These are phyloP conservation scores for Prorocentrum cordatum DNA, from an alignment of 169 alveolate genomes.

Conservation along the genomic window DNA sequence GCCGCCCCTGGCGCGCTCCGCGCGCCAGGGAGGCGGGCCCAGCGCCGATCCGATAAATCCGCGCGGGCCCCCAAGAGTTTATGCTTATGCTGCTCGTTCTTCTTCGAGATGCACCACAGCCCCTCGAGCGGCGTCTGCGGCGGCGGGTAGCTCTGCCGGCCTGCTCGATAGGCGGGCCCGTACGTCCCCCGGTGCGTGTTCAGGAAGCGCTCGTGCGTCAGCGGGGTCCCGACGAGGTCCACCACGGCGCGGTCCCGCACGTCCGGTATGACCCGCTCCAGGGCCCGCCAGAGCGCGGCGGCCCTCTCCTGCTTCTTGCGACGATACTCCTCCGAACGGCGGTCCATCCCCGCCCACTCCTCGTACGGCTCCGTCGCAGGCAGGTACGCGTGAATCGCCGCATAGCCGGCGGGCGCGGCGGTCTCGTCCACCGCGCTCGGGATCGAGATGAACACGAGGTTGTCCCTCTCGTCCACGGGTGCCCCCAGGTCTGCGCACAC, in stretches of 20 bases:
- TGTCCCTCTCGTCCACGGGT: not conserved
- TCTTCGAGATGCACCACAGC: not conserved
- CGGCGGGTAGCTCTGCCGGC: slow-evolving; percentile 6
- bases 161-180: slow-evolving; percentile 11
- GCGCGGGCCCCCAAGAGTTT: no score
- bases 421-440: slow-evolving; percentile 10
- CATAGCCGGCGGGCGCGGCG: slow-evolving; percentile 9
- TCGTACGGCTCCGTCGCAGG: slow-evolving; percentile 29
- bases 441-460: slow-evolving; percentile 23
- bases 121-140: slow-evolving; percentile 16
- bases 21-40: no score
- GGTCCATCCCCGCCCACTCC: not conserved
- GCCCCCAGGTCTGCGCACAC: not conserved
- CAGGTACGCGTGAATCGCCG: slow-evolving; percentile 11
- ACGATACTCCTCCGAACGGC: not conserved
- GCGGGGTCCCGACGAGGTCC: slow-evolving; percentile 5
- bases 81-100: no score
- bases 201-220: slow-evolving; percentile 5
- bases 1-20: no score
- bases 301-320: not conserved
- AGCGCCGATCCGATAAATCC: no score
- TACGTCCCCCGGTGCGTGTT: slow-evolving; percentile 8
- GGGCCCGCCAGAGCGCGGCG: not conserved
- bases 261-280: slow-evolving; percentile 17
- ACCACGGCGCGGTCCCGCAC: not conserved